These are phyloP conservation scores for Starmerella floris DNA, from an alignment of 805 yeast species.

Conservation along the genomic window DNA sequence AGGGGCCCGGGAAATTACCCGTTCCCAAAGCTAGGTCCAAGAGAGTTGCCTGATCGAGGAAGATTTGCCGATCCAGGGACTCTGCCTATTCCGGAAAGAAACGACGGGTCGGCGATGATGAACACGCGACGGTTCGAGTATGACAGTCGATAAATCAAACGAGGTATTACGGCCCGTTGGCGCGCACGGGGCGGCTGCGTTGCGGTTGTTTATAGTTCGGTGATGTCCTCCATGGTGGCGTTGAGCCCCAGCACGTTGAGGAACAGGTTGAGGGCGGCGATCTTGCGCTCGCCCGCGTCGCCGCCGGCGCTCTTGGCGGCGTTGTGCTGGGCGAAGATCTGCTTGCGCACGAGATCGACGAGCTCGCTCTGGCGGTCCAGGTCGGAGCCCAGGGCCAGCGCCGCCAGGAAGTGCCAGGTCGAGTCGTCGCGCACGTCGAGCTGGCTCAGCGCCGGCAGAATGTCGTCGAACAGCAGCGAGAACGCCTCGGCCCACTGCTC, in stretches of 20 bases:
- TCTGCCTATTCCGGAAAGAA: too few relatives aligned
- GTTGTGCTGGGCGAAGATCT: slow-evolving; percentile 71
- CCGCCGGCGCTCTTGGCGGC: slow-evolving; percentile 34
- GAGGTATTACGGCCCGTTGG: too few relatives aligned
- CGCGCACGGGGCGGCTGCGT: too few relatives aligned
- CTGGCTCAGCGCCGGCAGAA: slow-evolving; percentile 62
- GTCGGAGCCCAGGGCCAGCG: slow-evolving; percentile 81
- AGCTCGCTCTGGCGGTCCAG: slow-evolving; percentile 78
- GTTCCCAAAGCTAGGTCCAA: too few relatives aligned
- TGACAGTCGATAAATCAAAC: too few relatives aligned
- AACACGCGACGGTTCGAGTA: too few relatives aligned
- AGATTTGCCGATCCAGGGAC: too few relatives aligned
- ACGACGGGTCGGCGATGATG: too few relatives aligned
- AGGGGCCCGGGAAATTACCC: too few relatives aligned
- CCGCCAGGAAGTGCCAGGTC: slow-evolving; percentile 94
- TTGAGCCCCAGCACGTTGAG: slow-evolving; percentile 92
- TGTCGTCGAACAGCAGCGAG: slow-evolving; percentile 62
- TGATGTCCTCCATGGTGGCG: slow-evolving; percentile 79
- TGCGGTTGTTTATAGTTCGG: slow-evolving; percentile 40
- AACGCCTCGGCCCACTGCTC: slow-evolving; percentile 70
- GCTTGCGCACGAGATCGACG: slow-evolving; percentile 87
- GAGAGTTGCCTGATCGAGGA: too few relatives aligned
- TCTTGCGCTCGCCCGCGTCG: slow-evolving; percentile 43
- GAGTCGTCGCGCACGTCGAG: slow-evolving; percentile 59
- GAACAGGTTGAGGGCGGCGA: slow-evolving; percentile 76